phyloP scores from a whole-genome alignment of 1,139 yeast genomes.

The Candida smagusa region DNA sequence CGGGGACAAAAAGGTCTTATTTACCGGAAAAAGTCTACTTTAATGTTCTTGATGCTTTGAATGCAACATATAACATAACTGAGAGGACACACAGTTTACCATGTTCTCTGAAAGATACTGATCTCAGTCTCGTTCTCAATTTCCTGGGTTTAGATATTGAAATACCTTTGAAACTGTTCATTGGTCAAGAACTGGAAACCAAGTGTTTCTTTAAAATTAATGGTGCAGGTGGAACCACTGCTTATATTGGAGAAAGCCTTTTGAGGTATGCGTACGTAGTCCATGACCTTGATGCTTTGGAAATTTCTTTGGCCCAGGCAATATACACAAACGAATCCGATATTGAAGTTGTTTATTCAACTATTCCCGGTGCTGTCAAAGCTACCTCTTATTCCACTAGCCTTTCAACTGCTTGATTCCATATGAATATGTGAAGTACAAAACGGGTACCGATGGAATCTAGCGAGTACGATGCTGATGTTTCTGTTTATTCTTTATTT shows the following conservation, averaged over 20 bases:
- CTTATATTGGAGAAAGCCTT: conserved; percentile 20
- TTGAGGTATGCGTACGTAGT: conserved; percentile 20
- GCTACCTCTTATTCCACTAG: conserved; percentile 27
- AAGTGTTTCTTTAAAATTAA: conserved; percentile 19
- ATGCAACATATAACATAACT: conserved; percentile 26
- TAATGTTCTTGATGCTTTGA: conserved; percentile 19
- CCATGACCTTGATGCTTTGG: conserved; percentile 17
- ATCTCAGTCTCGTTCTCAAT: conserved; percentile 31
- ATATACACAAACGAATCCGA: conserved; percentile 9
- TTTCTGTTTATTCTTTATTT: too few species aligned
- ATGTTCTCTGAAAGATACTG: conserved; percentile 16
- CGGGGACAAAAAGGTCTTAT: conserved; percentile 37
- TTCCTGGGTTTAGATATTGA: conserved; percentile 50
- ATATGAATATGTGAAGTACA: too few species aligned
- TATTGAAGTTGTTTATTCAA: conserved; percentile 27
- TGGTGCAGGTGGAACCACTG: conserved; percentile 11
- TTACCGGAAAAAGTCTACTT: conserved; percentile 18
- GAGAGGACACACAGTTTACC: conserved; percentile 28
- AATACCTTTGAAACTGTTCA: conserved; percentile 44
- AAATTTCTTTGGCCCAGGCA: conserved; percentile 20
- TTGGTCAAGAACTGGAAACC: conserved; percentile 6
- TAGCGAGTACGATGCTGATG: too few species aligned
- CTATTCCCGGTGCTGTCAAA: conserved; percentile 45
- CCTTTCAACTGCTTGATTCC: too few species aligned
- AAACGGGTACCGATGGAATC: too few species aligned